These are phyloP conservation scores for Drosera spatulata DNA, from an alignment of 179 eudicot species.

Conservation along the genomic window DNA sequence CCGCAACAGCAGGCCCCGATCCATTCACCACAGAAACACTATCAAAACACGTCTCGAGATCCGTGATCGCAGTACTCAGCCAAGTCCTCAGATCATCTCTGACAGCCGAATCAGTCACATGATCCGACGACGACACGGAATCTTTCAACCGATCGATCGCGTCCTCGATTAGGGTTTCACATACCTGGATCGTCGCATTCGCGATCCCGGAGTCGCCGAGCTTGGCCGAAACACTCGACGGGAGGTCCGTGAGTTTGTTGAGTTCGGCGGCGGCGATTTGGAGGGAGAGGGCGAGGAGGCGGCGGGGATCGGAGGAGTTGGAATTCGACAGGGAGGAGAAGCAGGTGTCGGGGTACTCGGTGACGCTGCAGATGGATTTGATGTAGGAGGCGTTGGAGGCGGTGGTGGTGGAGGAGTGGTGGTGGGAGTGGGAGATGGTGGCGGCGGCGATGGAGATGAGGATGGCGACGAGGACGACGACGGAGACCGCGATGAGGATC, in stretches of 20 bases:
- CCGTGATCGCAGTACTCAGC: conserved; percentile 48
- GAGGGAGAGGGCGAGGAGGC: conserved; percentile 31
- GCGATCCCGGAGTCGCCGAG: not conserved
- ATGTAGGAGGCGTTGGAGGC: too few species aligned
- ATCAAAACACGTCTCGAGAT: conserved; percentile 65
- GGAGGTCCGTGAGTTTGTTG: conserved; percentile 8
- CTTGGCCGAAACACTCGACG: conserved; percentile 7
- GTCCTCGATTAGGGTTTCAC: conserved; percentile 31
- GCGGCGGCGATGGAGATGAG: conserved; percentile 28
- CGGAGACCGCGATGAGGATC: conserved; percentile 25
- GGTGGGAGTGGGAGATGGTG: conserved; percentile 17
- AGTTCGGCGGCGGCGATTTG: conserved; percentile 19
- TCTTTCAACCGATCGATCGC: conserved; percentile 36
- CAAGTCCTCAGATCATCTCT: conserved; percentile 36
- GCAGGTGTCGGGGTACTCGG: conserved; percentile 43
- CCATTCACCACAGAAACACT: conserved; percentile 30
- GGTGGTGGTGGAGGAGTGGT: too few species aligned
- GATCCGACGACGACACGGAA: conserved; percentile 18
- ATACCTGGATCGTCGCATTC: conserved; percentile 25
- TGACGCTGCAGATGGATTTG: conserved; percentile 41
- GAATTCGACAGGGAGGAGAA: conserved; percentile 18
- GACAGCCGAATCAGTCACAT: conserved; percentile 8
- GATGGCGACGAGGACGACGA: conserved; percentile 23
- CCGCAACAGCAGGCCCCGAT: conserved; percentile 4
- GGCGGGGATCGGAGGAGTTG: conserved; percentile 21